phyloP scores from a whole-genome alignment of 495 filamentous ascomycete genomes.

The Penicillium lagena region DNA sequence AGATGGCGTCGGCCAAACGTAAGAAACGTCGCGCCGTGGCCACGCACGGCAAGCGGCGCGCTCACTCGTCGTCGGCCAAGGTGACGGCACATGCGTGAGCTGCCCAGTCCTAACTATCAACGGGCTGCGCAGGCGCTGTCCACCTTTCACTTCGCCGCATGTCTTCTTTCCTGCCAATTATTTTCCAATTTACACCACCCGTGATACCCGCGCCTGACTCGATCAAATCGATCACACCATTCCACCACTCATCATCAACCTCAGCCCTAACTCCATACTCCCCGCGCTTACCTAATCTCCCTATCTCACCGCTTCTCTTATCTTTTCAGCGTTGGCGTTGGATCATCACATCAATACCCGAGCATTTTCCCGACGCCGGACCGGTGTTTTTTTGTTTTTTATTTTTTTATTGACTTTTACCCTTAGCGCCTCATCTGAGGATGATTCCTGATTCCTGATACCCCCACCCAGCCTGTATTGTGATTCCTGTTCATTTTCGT shows the following conservation, averaged over 20 bases:
- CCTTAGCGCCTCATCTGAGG: no score
- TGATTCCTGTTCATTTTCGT: no score
- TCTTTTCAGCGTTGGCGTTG: constrained; percentile 2
- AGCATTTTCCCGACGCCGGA: constrained; percentile 8
- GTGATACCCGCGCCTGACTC: constrained; percentile 11
- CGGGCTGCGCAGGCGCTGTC: constrained; percentile 19
- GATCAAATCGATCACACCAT: not conserved
- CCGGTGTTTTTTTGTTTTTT: constrained; percentile 14
- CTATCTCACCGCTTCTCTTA: constrained; percentile 18
- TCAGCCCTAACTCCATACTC: not conserved
- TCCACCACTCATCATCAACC: no score
- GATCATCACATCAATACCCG: constrained; percentile 6
- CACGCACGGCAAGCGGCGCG: constrained; percentile 23
- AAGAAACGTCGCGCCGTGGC: constrained; percentile 33
- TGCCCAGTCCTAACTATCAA: not conserved
- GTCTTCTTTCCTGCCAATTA: not conserved
- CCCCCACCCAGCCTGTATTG: constrained; percentile 2
- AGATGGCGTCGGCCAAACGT: constrained; percentile 21
- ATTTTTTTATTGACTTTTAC: not conserved
- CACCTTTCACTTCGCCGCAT: constrained; percentile 2
- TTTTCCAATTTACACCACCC: constrained; percentile 3
- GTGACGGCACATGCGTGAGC: constrained; percentile 4
- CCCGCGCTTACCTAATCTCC: constrained; percentile 26
- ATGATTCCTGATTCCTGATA: constrained; percentile 5
- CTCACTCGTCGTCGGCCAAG: constrained; percentile 24